Evolutionary conservation across 108 stramenopile species (phyloP).

Genomic region (Nitzschia sp.): DNA sequence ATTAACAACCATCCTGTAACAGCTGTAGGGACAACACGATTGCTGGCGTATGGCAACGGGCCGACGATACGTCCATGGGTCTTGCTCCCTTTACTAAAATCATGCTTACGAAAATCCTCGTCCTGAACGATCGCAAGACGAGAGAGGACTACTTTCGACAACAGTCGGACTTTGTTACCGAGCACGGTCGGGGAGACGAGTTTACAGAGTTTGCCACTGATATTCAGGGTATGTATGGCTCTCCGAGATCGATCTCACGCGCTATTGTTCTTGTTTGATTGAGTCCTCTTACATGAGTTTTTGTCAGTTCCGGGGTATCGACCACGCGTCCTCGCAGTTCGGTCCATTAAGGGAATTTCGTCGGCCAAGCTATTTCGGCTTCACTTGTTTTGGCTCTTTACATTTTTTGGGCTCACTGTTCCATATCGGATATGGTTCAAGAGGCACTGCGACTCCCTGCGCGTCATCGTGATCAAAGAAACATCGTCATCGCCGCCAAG

Average conservation of each 20-base stretch:
- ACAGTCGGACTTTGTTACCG: slow-evolving; percentile 75
- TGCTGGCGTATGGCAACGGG: slow-evolving; percentile 82
- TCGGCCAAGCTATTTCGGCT: slow-evolving; percentile 57
- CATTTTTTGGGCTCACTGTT: slow-evolving; percentile 72
- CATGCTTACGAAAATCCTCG: slow-evolving; percentile 64
- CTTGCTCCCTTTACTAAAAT: slow-evolving; percentile 80
- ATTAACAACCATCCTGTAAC: too few species aligned
- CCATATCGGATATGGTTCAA: slow-evolving; percentile 86
- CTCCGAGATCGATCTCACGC: too few species aligned
- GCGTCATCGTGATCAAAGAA: slow-evolving; percentile 85
- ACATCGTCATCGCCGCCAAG: slow-evolving; percentile 17
- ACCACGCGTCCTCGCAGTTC: slow-evolving; percentile 68
- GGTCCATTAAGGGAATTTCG: slow-evolving; percentile 36
- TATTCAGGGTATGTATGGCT: slow-evolving; percentile 48
- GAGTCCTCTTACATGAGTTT: too few species aligned
- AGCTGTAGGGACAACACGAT: slow-evolving; percentile 67
- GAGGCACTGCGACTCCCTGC: slow-evolving; percentile 79
- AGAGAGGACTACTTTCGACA: slow-evolving; percentile 86
- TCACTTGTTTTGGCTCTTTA: slow-evolving; percentile 67
- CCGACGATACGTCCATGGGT: slow-evolving; percentile 31
- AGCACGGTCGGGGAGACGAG: slow-evolving; percentile 74
- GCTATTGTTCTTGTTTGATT: too few species aligned
- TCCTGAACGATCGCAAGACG: slow-evolving; percentile 60
- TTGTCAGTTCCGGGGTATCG: slow-evolving; percentile 68
- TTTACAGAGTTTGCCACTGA: slow-evolving; percentile 82